A percentile compares a stretch with the other conserved stretches of the same genome.
These are phyloP conservation scores for Kondoa subrosea DNA, from an alignment of 768 basidiomycete genomes.

Conservation along the genomic window DNA sequence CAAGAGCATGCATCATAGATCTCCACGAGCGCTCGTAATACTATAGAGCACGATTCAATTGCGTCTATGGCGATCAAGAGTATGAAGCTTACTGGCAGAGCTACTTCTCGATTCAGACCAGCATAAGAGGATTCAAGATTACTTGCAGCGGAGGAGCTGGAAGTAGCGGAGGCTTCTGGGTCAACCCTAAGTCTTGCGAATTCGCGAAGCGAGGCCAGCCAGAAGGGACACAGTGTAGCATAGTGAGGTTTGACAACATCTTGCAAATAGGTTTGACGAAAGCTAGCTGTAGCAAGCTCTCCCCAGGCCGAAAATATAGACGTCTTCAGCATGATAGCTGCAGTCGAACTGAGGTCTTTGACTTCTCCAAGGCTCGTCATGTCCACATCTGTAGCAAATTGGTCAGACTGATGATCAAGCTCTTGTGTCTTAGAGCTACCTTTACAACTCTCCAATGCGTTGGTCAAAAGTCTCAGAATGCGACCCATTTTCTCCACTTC, in stretches of 20 bases:
- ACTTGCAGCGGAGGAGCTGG: constrained; percentile 51
- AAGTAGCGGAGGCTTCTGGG: constrained; percentile 46
- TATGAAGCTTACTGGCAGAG: constrained; percentile 50
- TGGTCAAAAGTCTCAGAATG: constrained; percentile 72
- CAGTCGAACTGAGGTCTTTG: constrained; percentile 75
- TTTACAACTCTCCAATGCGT: constrained; percentile 74
- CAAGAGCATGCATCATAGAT: constrained; percentile 66
- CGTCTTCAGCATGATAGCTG: constrained; percentile 81
- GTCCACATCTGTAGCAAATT: constrained; percentile 46
- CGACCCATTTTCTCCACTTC: constrained; percentile 83
- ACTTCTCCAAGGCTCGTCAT: constrained; percentile 73
- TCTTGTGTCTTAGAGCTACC: constrained; percentile 38
- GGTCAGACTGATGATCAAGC: neutral
- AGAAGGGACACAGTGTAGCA: constrained; percentile 55
- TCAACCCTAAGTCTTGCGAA: constrained; percentile 81
- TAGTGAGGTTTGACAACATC: constrained; percentile 70
- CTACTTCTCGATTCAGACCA: constrained; percentile 73
- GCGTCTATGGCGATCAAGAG: neutral
- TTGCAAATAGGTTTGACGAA: constrained; percentile 54
- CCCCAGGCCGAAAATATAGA: constrained; percentile 92
- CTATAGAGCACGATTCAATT: constrained; percentile 39
- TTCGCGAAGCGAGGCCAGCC: constrained; percentile 76
- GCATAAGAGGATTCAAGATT: constrained; percentile 67
- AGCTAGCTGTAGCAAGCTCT: constrained; percentile 63
- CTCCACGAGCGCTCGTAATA: constrained; percentile 75